Base-by-base conservation (phyloP, 1,139 yeast genomes). In the Taphrina deformans region DNA sequence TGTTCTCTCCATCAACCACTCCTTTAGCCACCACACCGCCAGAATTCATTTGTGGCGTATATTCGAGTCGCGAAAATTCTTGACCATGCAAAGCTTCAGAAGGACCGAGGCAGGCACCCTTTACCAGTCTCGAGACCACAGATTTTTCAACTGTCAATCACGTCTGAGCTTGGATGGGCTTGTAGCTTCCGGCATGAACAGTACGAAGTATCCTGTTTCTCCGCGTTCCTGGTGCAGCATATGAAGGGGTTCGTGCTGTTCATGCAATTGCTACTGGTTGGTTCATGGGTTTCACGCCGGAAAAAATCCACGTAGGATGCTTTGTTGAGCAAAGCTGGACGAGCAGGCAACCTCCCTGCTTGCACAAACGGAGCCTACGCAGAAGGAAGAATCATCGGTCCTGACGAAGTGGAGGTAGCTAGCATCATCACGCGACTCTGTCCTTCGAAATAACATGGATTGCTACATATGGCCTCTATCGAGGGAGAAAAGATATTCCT, bases 291-390 rank as follows among this genome's bases (percentile, higher is more conserved):
- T n/a, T n/a, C n/a, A n/a, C n/a, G n/a, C n/a, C n/a, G 6, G n/a
- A 16, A 7, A 38, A 6, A 12, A 38, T 6, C 21, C 53, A 26
- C 35, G 53, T 48, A 48, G 53, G 53, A 48, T 48, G 53, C 53
- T 27, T 48, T 48, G 53, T 48, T 27, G 53, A 48, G 53, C 53
- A 48, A 48, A 27, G 53, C 53, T 48, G 53, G 53, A 48, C 53
- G 27, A 48, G 35, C 53, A 18, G 53, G 53, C 21, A 6, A 26
- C 33, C n/a, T 26, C 53, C 53, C 53, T 24, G 33, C 35, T 48
- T 48, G 53, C 53, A 48, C 53, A 48, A 48, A 48, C 53, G 53
- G 53, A 48, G 53, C 35, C 53, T 48, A 48, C 35, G 35, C 10
- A 48, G 53, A 48, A 10, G 33, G 18, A 48, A 48, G 27, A 21